Conservation (phyloP, 2,329 filamentous ascomycete genomes). For the Nemania sp. region DNA sequence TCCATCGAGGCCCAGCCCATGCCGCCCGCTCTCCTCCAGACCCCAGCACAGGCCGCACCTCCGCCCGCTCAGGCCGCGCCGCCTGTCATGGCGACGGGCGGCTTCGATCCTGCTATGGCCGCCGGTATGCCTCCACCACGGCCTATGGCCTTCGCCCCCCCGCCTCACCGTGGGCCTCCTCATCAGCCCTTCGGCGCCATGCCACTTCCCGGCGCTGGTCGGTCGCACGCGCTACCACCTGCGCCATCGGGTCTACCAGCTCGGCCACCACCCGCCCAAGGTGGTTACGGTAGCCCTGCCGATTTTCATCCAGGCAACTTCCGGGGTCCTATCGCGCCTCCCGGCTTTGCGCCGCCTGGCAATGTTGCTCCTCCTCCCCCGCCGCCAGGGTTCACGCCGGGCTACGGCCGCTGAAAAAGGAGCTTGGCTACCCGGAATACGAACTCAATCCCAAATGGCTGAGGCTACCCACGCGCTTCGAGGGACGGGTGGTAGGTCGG, state of each 20-base stretch:
- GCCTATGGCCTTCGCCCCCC: conserved; percentile 52
- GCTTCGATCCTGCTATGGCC: conserved; percentile 40
- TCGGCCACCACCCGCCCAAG: conserved; percentile 76
- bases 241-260: conserved; percentile 71
- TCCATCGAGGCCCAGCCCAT: conserved; percentile 82
- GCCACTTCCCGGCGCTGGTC: conserved; percentile 48
- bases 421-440: background rate
- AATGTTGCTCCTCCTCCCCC: conserved; percentile 46
- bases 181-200: conserved; percentile 53
- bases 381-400: conserved; percentile 48
- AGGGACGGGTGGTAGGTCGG: background rate
- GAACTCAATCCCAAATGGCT: background rate
- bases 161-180: conserved; percentile 49
- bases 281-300: conserved; percentile 74
- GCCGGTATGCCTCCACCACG: conserved; percentile 55
- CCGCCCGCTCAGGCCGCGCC: conserved; percentile 39
- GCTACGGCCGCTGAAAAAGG: conserved; percentile 45
- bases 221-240: conserved; percentile 56
- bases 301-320: conserved; percentile 61
- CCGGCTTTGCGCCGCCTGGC: conserved; percentile 58
- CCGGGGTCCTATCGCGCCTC: conserved; percentile 58
- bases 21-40: conserved; percentile 76
- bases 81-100: conserved; percentile 47
- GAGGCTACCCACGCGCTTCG: background rate
- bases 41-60: conserved; percentile 46